A percentile compares a stretch with the other conserved stretches of the same genome.
These are phyloP conservation scores for Arthrobotrys musiformis DNA, from an alignment of 2,329 filamentous ascomycete species.

Conservation along the genomic window DNA sequence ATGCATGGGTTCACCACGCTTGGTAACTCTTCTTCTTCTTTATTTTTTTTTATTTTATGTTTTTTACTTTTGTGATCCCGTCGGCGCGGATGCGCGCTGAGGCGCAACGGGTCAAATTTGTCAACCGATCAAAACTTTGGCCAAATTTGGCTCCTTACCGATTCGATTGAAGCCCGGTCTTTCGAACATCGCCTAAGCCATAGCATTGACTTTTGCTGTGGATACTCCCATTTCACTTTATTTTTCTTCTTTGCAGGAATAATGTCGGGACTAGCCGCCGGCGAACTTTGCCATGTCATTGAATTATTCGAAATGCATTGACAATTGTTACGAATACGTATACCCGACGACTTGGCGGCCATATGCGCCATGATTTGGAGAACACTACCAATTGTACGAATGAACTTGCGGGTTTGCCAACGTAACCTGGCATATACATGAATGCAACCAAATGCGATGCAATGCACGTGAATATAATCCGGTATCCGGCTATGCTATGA, in stretches of 20 bases:
- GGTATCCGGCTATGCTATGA: too few species aligned
- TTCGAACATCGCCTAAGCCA: neutral
- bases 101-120: neutral
- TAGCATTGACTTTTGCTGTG: neutral
- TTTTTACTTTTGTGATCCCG: neutral
- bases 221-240: neutral
- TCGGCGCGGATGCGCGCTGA: conserved; percentile 1
- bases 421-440: neutral
- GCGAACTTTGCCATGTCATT: neutral
- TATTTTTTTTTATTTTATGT: too few species aligned
- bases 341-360: neutral
- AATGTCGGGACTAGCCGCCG: conserved; percentile 3
- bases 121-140: neutral
- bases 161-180: neutral
- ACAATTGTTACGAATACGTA: neutral
- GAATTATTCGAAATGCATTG: neutral
- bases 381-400: neutral
- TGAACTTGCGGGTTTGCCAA: neutral
- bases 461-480: too few species aligned
- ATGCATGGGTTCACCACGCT: conserved; percentile 3
- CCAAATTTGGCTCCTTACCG: neutral
- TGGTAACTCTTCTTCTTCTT: too few species aligned
- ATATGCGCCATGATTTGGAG: too few species aligned
- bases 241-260: neutral
- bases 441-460: too few species aligned